Evolutionary conservation across 768 basidiomycete genomes (phyloP).

Genomic region (Tulasnella sp.): DNA sequence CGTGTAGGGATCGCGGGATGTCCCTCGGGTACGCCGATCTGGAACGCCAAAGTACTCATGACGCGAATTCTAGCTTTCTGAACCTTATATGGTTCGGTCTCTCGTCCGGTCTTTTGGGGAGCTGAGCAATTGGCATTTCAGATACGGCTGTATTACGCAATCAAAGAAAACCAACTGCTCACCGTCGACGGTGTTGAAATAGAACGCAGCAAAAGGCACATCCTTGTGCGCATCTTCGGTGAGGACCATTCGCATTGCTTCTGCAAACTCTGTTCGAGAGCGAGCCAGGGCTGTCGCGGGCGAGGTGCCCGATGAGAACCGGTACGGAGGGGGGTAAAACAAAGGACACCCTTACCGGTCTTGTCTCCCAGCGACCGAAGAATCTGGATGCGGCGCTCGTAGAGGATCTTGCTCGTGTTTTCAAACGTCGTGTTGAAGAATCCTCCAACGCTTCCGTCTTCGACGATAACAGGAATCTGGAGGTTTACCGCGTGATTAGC

Average conservation of each 20-base stretch:
- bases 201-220: constrained; percentile 25
- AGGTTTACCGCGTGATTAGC: not conserved
- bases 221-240: constrained; percentile 21
- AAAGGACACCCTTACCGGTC: not conserved
- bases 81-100: not conserved
- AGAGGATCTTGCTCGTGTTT: constrained; percentile 34
- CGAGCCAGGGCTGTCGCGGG: not conserved
- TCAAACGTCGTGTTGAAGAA: constrained; percentile 34
- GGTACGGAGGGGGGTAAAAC: not conserved
- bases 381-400: constrained; percentile 33
- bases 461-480: constrained; percentile 32
- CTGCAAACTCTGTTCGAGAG: constrained; percentile 20
- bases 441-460: constrained; percentile 33
- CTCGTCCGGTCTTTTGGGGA: not conserved
- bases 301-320: not conserved
- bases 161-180: not conserved
- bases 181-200: constrained; percentile 26
- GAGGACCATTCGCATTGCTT: constrained; percentile 5
- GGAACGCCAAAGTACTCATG: constrained; percentile 27
- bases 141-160: not conserved
- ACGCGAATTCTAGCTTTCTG: constrained; percentile 13
- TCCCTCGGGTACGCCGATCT: constrained; percentile 31
- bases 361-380: constrained; percentile 33
- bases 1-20: constrained; percentile 28
- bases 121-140: not conserved